Evolutionary conservation across 805 yeast genomes (phyloP).

Genomic region (Barnettozyma wickerhamii): DNA sequence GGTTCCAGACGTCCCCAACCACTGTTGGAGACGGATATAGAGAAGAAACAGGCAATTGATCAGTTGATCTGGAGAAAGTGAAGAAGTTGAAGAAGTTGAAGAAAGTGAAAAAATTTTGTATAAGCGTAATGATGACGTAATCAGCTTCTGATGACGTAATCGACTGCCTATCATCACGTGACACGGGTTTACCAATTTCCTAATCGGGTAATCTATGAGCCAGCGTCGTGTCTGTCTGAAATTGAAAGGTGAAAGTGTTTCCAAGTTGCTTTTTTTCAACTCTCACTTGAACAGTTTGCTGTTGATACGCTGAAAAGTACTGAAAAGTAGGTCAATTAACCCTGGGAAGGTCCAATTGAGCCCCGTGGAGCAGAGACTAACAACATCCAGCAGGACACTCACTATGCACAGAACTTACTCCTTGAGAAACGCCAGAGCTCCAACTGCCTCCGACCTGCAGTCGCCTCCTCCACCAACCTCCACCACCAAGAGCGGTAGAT

Average conservation of each 20-base stretch:
- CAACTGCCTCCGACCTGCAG: slow-evolving; percentile 93
- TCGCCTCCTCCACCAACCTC: slow-evolving; percentile 96
- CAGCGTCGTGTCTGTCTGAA: background rate
- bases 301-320: background rate
- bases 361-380: background rate
- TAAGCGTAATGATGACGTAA: too few species aligned
- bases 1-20: background rate
- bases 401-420: slow-evolving; percentile 97
- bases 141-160: too few species aligned
- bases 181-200: background rate
- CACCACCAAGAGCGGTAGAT: slow-evolving; percentile 74
- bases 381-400: background rate
- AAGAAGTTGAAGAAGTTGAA: background rate
- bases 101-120: background rate
- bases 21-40: background rate
- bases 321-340: background rate
- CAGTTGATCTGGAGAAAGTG: background rate
- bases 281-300: background rate
- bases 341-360: background rate
- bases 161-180: background rate
- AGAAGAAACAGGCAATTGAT: background rate
- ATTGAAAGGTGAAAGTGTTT: background rate
- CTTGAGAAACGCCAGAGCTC: slow-evolving; percentile 90
- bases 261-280: background rate
- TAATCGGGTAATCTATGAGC: background rate